A percentile compares a stretch with the other conserved stretches of the same genome.
These are phyloP conservation scores for Sclerotinia borealis DNA, from an alignment of 2,329 filamentous ascomycete species.

Conservation along the genomic window DNA sequence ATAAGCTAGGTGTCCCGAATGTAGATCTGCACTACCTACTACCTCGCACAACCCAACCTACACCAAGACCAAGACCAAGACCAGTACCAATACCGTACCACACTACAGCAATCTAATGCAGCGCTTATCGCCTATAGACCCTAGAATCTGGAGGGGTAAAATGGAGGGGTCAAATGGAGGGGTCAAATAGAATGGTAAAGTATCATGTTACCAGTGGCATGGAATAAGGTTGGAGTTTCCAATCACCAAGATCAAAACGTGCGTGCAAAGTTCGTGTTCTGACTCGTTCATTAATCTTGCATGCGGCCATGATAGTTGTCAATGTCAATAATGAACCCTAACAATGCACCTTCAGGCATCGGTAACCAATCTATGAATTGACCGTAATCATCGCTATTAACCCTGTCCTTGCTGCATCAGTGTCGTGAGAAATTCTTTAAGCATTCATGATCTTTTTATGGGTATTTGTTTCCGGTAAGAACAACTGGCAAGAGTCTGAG, in stretches of 20 bases:
- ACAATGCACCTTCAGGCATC: constrained; percentile 7
- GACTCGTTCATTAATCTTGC: constrained; percentile 3
- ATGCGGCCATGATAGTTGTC: not conserved
- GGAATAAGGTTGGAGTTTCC: not conserved
- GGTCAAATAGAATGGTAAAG: not conserved
- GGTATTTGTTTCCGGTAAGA: not conserved
- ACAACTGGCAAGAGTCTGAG: constrained; percentile 8
- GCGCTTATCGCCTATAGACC: not conserved
- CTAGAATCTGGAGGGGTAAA: constrained; percentile 2
- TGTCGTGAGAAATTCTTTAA: not conserved
- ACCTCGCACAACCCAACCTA: too few relatives aligned
- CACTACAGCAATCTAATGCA: not conserved
- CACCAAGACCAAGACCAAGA: not conserved
- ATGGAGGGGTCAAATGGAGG: not conserved
- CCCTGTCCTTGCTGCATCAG: constrained; percentile 4
- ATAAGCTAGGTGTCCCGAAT: not conserved
- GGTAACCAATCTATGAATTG: not conserved
- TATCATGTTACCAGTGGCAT: not conserved
- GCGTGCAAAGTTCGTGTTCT: constrained; percentile 8
- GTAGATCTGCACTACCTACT: not conserved
- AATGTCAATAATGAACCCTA: not conserved
- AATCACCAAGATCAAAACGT: constrained; percentile 2
- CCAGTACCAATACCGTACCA: not conserved
- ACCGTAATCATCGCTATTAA: not conserved
- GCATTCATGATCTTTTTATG: constrained; percentile 1